Base-by-base conservation (phyloP, 306 rosid genomes). In the Castanea mollissima region DNA sequence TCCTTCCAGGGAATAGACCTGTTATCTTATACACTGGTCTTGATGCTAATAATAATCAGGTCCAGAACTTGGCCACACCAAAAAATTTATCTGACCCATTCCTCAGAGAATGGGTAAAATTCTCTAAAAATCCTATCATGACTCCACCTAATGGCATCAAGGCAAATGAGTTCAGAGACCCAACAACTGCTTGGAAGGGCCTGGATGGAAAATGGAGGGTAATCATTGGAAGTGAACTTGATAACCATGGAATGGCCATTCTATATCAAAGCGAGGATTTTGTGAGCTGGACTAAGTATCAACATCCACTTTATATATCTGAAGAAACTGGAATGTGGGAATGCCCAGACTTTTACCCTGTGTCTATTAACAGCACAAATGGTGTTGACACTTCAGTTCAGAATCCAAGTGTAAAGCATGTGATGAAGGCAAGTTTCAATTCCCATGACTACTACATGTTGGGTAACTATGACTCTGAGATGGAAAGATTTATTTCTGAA, bases 281-380 rank as follows among this genome's bases (percentile, higher is more conserved):
- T 74, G 77, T 79, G 38, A 69, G 73, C 54, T 89, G 91, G 93
- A 78, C 21, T 2, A 74, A 67, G 5, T 57, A 65, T 60, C 65
- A 79, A 0, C 75, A 14, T 54, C 87, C 91, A 14, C 85, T 89
- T 1, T 83, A 59, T 74, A 56, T 41, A 19, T 69, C 83, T 1
- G 49, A 71, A 1, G 52, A 71, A n/a, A 82, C 82, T 9, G 88
- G 93, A 9, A 80, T 89, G 71, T 78, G 83, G 60, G 91, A 89
- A 73, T 89, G 91, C 35, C 93, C 93, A 1, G 93, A 87, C 31
- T 89, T 87, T 11, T 89, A 78, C 73, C 91, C 91, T 0, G 93
- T 89, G 5, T 58, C 35, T n/a, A 64, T 87, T 12, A 54, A 77
- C 57, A 58, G 78, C 12, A 74, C 76, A 13, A 79, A 84, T 69